Conservation (phyloP, 2,329 filamentous ascomycete species). For the Cyclaneusma minus region DNA sequence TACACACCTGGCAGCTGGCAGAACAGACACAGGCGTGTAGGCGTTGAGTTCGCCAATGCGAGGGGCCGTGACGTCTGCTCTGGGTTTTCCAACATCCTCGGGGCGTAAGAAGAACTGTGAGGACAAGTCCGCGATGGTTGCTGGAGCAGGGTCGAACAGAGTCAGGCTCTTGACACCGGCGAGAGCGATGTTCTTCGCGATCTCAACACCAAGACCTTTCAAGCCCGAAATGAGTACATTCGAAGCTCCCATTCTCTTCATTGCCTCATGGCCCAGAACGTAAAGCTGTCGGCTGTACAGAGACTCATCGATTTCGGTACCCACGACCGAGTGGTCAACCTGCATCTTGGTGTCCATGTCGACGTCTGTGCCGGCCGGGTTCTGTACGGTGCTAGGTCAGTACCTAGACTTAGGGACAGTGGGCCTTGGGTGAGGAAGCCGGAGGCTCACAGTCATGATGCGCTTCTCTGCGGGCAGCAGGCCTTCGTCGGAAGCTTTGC, state of each 20-base stretch:
- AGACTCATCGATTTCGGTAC: conserved; percentile 53
- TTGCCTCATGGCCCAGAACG: conserved; percentile 62
- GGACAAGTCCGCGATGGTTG: conserved; percentile 76
- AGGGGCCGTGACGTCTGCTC: conserved; percentile 74
- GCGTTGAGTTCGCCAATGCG: conserved; percentile 89
- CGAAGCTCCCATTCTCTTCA: conserved; percentile 98
- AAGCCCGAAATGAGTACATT: conserved; percentile 86
- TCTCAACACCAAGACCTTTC: conserved; percentile 90
- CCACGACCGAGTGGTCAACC: conserved; percentile 43
- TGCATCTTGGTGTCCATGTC: conserved; percentile 50
- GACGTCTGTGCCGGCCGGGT: conserved; percentile 41
- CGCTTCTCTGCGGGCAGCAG: conserved; percentile 39
- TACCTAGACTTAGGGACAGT: conserved; percentile 33
- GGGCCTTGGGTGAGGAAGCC: conserved; percentile 3
- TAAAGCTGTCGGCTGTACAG: conserved; percentile 63
- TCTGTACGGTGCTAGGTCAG: too few species aligned
- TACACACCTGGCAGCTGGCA: conserved; percentile 38
- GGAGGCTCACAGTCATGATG: conserved; percentile 41
- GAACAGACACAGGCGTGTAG: conserved; percentile 80
- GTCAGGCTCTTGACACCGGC: conserved; percentile 96
- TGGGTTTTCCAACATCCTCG: conserved; percentile 80
- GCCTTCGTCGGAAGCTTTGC: conserved; percentile 48
- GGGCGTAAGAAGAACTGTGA: conserved; percentile 92
- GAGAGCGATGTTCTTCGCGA: conserved; percentile 96
- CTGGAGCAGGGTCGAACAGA: conserved; percentile 76